Conservation (phyloP, 2,329 filamentous ascomycete genomes). For the Alternaria angustiovoidea region DNA sequence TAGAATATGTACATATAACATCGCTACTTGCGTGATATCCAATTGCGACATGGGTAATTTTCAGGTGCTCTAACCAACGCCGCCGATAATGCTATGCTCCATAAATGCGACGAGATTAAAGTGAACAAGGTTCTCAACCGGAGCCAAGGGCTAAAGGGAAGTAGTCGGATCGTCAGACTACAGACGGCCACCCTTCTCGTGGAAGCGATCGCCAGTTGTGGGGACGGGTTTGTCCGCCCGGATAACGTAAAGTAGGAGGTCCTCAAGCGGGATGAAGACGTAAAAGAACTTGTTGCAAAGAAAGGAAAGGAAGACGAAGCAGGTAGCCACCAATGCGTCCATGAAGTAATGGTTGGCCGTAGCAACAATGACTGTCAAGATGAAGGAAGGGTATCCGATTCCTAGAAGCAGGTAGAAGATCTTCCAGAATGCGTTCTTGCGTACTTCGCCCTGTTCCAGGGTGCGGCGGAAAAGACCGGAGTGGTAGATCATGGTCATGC, state of each 20-base stretch:
- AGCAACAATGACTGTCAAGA: constrained; percentile 66
- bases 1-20: not conserved
- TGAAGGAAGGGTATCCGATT: constrained; percentile 62
- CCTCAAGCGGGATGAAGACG: constrained; percentile 61
- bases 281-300: constrained; percentile 60
- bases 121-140: not conserved
- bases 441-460: constrained; percentile 53
- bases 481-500: constrained; percentile 62
- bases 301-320: constrained; percentile 59
- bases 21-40: not conserved
- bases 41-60: not conserved
- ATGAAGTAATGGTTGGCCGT: constrained; percentile 70
- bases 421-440: constrained; percentile 54
- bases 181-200: constrained; percentile 45
- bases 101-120: constrained; percentile 9
- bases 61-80: constrained; percentile 4
- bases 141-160: constrained; percentile 2
- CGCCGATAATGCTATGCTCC: constrained; percentile 8
- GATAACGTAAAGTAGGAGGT: constrained; percentile 58
- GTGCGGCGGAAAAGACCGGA: constrained; percentile 57
- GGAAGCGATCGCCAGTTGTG: constrained; percentile 60
- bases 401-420: constrained; percentile 58
- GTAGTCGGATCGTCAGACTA: constrained; percentile 15
- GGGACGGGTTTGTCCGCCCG: constrained; percentile 63
- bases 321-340: constrained; percentile 61